Conservation (phyloP, 2,329 filamentous ascomycete genomes). For the Tolypocladium guangdongense region DNA sequence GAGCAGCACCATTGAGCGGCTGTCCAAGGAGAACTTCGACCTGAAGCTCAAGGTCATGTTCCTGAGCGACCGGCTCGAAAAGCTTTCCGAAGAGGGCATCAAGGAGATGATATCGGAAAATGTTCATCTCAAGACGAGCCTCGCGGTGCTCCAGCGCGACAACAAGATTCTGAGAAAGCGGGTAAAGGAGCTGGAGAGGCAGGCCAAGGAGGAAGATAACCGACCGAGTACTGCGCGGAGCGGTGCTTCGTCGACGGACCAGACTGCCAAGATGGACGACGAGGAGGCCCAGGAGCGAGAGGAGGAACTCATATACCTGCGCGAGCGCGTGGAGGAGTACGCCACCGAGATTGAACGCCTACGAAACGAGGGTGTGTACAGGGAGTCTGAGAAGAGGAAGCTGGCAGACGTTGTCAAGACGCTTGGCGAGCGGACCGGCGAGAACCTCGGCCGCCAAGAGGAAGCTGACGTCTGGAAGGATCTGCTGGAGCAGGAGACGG, state of each 20-base stretch:
- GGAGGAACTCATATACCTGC: slow-evolving; percentile 74
- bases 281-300: slow-evolving; percentile 60
- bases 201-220: slow-evolving; percentile 55
- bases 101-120: slow-evolving; percentile 98
- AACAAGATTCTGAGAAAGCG: slow-evolving; percentile 73
- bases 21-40: slow-evolving; percentile 97
- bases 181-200: slow-evolving; percentile 78
- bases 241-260: slow-evolving; percentile 44
- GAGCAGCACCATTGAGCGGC: slow-evolving; percentile 88
- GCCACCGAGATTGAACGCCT: slow-evolving; percentile 75
- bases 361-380: slow-evolving; percentile 62
- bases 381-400: slow-evolving; percentile 77
- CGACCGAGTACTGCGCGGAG: slow-evolving; percentile 50
- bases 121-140: slow-evolving; percentile 83
- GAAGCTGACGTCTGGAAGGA: slow-evolving; percentile 89
- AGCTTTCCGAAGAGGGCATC: slow-evolving; percentile 88
- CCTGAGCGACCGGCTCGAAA: slow-evolving; percentile 83
- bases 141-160: slow-evolving; percentile 82
- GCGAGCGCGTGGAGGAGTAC: slow-evolving; percentile 78
- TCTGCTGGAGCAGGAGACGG: slow-evolving; percentile 82
- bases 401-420: slow-evolving; percentile 67
- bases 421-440: slow-evolving; percentile 38
- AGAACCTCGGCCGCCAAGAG: slow-evolving; percentile 42
- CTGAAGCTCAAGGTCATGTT: slow-evolving; percentile 97
- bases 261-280: slow-evolving; percentile 43